phyloP scores from a whole-genome alignment of 2,329 filamentous ascomycete genomes.

The Trichoderma brevicompactum region DNA sequence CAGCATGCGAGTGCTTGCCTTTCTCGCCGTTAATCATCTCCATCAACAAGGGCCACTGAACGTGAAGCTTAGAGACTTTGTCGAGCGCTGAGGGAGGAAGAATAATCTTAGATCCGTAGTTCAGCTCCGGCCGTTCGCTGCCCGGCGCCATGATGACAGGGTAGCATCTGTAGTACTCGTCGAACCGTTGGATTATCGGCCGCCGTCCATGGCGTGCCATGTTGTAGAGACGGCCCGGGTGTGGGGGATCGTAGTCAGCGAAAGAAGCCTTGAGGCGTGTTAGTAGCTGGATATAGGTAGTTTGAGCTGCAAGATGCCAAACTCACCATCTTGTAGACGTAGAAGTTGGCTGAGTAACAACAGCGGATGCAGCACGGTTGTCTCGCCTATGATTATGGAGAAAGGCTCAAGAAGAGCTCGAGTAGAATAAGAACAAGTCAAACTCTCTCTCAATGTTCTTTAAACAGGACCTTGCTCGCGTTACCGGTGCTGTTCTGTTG shows the following conservation, averaged over 20 bases:
- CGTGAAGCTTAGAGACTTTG: constrained; percentile 93
- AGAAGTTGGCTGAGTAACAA: background rate
- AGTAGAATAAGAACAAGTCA: background rate
- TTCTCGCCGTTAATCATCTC: constrained; percentile 90
- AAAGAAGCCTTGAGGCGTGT: constrained; percentile 41
- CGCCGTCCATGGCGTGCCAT: constrained; percentile 53
- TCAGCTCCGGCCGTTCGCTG: constrained; percentile 83
- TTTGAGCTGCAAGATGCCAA: background rate
- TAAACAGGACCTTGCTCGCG: background rate
- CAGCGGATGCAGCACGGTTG: background rate
- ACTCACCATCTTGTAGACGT: constrained; percentile 20
- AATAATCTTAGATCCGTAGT: constrained; percentile 97
- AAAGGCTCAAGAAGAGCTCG: background rate
- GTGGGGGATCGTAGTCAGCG: constrained; percentile 52
- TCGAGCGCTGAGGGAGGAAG: constrained; percentile 95
- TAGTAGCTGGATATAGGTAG: background rate
- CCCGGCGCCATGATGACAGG: constrained; percentile 93
- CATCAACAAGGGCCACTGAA: constrained; percentile 96
- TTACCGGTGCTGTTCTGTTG: background rate
- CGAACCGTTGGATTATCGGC: constrained; percentile 74
- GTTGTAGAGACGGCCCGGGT: constrained; percentile 55
- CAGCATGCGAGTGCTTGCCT: constrained; percentile 82
- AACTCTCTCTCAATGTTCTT: background rate
- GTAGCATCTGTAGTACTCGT: constrained; percentile 98
- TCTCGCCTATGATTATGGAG: background rate